phyloP scores from a whole-genome alignment of 352 stramenopile genomes.

The Saprolegnia diclina region DNA sequence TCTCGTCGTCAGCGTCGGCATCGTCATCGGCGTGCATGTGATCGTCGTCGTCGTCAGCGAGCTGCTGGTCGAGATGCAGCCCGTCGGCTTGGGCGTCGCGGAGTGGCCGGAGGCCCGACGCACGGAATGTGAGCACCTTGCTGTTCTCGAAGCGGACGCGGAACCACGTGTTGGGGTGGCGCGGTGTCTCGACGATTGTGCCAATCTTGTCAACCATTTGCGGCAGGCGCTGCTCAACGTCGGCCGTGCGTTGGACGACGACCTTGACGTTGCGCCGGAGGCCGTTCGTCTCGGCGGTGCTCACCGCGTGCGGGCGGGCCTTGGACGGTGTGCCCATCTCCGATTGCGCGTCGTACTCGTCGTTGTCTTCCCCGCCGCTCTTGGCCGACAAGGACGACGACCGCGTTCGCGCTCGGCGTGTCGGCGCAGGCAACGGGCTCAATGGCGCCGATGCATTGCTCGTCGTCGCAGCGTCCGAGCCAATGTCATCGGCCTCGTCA shows the following conservation, averaged over 20 bases:
- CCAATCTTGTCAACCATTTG: constrained; percentile 76
- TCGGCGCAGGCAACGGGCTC: not conserved
- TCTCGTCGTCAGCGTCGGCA: constrained; percentile 30
- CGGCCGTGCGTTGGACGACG: constrained; percentile 38
- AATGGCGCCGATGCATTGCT: not conserved
- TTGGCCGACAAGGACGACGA: constrained; percentile 23
- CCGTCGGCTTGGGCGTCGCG: constrained; percentile 30
- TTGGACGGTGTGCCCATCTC: constrained; percentile 1
- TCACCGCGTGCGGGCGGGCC: constrained; percentile 1
- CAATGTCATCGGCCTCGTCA: not conserved
- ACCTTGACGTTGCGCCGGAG: constrained; percentile 24
- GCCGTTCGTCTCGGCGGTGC: constrained; percentile 17
- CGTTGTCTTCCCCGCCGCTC: constrained; percentile 23
- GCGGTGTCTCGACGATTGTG: constrained; percentile 70
- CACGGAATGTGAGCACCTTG: constrained; percentile 83
- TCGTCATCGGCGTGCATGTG: constrained; percentile 18
- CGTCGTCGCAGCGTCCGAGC: not conserved
- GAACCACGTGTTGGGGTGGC: constrained; percentile 84
- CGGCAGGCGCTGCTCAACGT: constrained; percentile 78
- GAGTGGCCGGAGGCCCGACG: constrained; percentile 62
- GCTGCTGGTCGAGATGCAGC: not conserved
- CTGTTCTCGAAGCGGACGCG: constrained; percentile 75
- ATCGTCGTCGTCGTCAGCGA: constrained; percentile 10
- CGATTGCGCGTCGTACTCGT: constrained; percentile 21
- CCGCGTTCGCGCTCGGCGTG: constrained; percentile 20